phyloP scores from a whole-genome alignment of 352 stramenopile genomes.

The Pythium pyrilobum region DNA sequence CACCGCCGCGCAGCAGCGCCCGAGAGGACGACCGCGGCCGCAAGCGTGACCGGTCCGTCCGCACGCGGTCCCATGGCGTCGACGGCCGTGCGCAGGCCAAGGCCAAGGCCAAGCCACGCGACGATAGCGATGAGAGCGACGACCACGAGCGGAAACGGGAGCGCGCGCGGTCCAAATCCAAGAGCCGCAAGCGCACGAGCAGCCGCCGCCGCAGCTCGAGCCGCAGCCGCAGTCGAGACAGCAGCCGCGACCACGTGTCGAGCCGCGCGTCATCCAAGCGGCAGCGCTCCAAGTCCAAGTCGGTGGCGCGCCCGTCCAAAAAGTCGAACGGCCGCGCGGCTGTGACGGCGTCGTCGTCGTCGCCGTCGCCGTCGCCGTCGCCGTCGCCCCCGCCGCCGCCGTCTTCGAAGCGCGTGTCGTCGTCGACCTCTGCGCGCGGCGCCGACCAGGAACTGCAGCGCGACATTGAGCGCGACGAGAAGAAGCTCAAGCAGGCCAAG shows the following conservation, averaged over 20 bases:
- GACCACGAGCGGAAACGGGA: background rate
- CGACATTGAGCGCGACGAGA: constrained; percentile 39
- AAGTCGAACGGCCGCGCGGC: background rate
- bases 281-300: constrained; percentile 27
- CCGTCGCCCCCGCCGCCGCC: constrained; percentile 10
- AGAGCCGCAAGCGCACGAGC: constrained; percentile 11
- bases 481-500: constrained; percentile 38
- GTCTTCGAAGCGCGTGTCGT: background rate
- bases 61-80: too few relatives aligned
- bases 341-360: background rate
- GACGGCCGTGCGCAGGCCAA: background rate
- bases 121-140: background rate
- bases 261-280: constrained; percentile 5
- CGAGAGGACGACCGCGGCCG: background rate
- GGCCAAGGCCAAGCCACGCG: background rate
- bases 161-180: constrained; percentile 33
- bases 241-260: background rate
- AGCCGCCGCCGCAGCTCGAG: constrained; percentile 3
- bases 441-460: constrained; percentile 37
- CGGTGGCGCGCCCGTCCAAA: constrained; percentile 8
- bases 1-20: background rate
- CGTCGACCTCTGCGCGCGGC: background rate
- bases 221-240: constrained; percentile 5
- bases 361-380: constrained; percentile 14
- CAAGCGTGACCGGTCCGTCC: constrained; percentile 2